phyloP scores from a whole-genome alignment of 306 rosid species.

The Cucumis melo region DNA sequence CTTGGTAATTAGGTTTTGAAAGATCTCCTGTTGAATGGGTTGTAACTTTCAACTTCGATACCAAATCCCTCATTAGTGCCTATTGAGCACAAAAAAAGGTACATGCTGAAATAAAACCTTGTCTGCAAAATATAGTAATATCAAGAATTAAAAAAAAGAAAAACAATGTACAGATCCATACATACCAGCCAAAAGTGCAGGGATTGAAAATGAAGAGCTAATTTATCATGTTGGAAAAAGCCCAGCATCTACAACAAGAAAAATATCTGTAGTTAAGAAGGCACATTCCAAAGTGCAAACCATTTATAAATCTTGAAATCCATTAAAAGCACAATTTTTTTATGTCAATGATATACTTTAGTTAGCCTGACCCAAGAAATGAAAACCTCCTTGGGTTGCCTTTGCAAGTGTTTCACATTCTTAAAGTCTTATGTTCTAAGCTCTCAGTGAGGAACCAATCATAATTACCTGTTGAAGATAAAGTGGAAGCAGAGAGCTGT shows the following conservation, averaged over 20 bases:
- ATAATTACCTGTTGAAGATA: slow-evolving; percentile 68
- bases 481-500: slow-evolving; percentile 35
- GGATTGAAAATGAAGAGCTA: slow-evolving; percentile 78
- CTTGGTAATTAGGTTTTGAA: slow-evolving; percentile 19
- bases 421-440: neutral
- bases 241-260: slow-evolving; percentile 65
- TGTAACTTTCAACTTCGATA: slow-evolving; percentile 57
- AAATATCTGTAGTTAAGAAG: neutral
- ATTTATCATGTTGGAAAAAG: slow-evolving; percentile 67
- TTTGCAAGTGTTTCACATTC: neutral
- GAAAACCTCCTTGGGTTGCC: neutral
- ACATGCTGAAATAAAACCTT: slow-evolving; percentile 7
- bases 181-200: slow-evolving; percentile 90
- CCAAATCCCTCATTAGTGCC: slow-evolving; percentile 75
- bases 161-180: slow-evolving; percentile 4
- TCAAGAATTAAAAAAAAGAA: neutral
- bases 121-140: slow-evolving; percentile 6
- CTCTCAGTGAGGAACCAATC: neutral
- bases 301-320: neutral
- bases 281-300: neutral
- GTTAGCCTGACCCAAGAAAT: neutral
- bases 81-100: slow-evolving; percentile 20
- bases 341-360: neutral
- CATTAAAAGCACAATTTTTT: neutral
- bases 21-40: slow-evolving; percentile 38